Evolutionary conservation across 495 filamentous ascomycete species (phyloP), one percentile per base, ranked within the genome.

Genomic region (Parachaetomium inaequale): DNA sequence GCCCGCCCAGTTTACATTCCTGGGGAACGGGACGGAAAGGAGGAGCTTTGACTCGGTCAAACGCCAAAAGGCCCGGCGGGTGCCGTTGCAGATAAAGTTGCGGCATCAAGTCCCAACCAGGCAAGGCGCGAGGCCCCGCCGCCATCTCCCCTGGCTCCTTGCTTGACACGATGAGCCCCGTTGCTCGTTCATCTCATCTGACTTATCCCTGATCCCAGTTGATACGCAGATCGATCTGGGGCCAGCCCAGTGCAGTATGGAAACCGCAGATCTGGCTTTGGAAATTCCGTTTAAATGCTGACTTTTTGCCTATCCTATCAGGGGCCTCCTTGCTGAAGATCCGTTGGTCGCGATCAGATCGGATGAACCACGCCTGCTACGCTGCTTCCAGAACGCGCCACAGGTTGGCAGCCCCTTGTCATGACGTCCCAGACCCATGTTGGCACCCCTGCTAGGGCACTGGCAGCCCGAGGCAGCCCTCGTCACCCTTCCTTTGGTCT

Each of bases 221-320:
- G 23, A 31, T 17, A 32, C 38, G 34, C 52, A 40, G 52, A 55
- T 55, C 52, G 52, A 55, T 53, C 52, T 55, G 52, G 52, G 34
- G 52, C 34, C 21, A 19, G 10, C 50, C 50, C 8, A 53, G 50
- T 36, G 7, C 29, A 53, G 50, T 34, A 53, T 23, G 19, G 2
- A 12, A 14, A 10, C 8, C 40, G 55, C 17, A 23, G 25, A 46
- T 46, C 55, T 10, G 17, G 4, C 4, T 31, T 36, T 29, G 50
- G 29, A 23, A 53, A 5, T 12, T 34, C 28, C 50, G 50, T 53
- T 32, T 53, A 53, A 53, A 53, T 53, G 50, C 29, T 53, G 28
- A 34, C n/a, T 53, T 53, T 53, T 32, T 53, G 5, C 28, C n/a
- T 21, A 53, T 53, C 29, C 50, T 36, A 23, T 34, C 50, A 34